phyloP scores from a whole-genome alignment of 108 stramenopile genomes.

The Nannochloropsis gaditana region DNA sequence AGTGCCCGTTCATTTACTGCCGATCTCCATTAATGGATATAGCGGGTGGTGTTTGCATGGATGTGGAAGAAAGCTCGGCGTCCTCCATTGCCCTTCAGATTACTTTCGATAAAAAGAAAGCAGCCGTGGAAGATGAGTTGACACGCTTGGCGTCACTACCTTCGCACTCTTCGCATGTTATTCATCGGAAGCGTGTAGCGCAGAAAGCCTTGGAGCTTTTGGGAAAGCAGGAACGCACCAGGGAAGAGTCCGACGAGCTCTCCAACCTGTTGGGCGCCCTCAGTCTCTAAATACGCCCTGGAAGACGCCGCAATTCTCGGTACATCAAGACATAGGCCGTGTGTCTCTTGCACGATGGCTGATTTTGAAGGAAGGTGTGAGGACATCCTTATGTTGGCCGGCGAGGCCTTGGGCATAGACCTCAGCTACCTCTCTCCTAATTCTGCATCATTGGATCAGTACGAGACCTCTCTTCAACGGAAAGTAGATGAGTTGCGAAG shows the following conservation, averaged over 20 bases:
- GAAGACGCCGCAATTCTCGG: neutral
- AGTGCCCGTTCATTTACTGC: too few species aligned
- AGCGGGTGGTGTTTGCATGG: neutral
- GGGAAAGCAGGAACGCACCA: neutral
- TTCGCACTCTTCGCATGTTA: neutral
- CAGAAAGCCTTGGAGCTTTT: neutral
- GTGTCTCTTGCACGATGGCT: neutral
- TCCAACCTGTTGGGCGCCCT: neutral
- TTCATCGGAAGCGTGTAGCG: slow-evolving; percentile 17
- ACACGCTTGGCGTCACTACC: neutral
- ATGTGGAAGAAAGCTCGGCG: neutral
- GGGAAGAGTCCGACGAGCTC: neutral
- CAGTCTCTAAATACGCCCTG: neutral
- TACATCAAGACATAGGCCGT: neutral
- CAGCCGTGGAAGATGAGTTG: neutral
- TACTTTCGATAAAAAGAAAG: neutral
- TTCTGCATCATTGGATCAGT: neutral
- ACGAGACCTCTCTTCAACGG: neutral
- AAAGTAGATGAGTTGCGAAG: neutral
- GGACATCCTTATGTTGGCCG: neutral
- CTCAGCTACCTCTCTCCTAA: neutral
- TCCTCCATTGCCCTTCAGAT: neutral
- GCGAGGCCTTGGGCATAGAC: neutral
- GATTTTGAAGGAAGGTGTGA: neutral
- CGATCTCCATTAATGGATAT: too few species aligned